Base-by-base conservation (phyloP, 257 asterid species). In the Avicennia marina region DNA sequence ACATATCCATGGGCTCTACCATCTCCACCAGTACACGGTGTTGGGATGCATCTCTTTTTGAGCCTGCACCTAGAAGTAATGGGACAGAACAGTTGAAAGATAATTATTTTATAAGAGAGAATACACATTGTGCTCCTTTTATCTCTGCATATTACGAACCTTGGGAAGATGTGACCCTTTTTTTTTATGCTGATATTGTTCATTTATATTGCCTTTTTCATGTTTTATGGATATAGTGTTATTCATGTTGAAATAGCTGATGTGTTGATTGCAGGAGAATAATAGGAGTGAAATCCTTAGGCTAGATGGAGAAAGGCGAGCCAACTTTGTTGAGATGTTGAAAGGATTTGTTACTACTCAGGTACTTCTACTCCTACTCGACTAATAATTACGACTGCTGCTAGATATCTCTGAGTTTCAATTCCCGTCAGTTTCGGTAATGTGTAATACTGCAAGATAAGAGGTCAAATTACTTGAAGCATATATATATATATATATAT, bases 291-390 rank as follows among this genome's bases (percentile, higher is more conserved):
- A 93, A 69, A 82, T 81, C 42, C 84, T 79, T 72, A 84, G 99
- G 81, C 79, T 93, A 13, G 90, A 93, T 45, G 67, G 58, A 51
- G 99, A 89, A 74, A 82, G 96, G 69, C 63, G 67, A 64, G 52
- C 31, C 13, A 96, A 89, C 73, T 89, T 89, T 72, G 77, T 76
- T 67, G 71, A 80, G 72, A 93, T 93, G 99, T 67, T 93, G 69
- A 86, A 77, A 71, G 99, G 97, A 62, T 89, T 89, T 31, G 94
- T 86, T 55, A 51, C 62, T 31, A 75, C 64, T 73, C 99, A 93
- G 99, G 99, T 93, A 73, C 47, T 15, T 75, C 52, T 4, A 29
- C 34, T 39, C 45, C n/a, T 24, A 26, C 29, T 58, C 12, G 16
- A 40, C 29, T 32, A 20, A 17, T 33, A 56, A 62, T 32, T 65